These are phyloP conservation scores for Sclerotiophoma versabilis DNA, from an alignment of 2,329 filamentous ascomycete species.

Conservation along the genomic window DNA sequence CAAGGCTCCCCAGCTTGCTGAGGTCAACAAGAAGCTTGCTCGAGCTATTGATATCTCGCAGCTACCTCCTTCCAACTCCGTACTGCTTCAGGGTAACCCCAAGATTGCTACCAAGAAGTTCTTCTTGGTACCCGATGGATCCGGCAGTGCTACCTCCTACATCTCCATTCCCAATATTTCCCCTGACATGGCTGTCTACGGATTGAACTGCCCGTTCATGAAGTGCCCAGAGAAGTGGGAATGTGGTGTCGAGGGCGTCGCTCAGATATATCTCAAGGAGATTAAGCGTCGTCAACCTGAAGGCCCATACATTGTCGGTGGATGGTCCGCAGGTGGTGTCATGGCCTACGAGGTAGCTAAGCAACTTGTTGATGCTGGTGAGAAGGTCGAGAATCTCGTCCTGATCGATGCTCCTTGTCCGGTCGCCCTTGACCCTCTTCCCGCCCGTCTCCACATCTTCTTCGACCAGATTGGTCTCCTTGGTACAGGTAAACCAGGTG, in stretches of 20 bases:
- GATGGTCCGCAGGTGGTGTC: slow-evolving; percentile 64
- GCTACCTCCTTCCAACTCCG: slow-evolving; percentile 60
- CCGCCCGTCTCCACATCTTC: slow-evolving; percentile 70
- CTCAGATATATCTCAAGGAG: slow-evolving; percentile 70
- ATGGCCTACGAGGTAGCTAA: slow-evolving; percentile 61
- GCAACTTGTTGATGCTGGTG: slow-evolving; percentile 57
- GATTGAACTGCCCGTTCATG: slow-evolving; percentile 75
- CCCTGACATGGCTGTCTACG: slow-evolving; percentile 59
- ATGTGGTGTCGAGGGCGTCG: slow-evolving; percentile 70
- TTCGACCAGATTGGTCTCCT: slow-evolving; percentile 76
- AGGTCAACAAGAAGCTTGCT: slow-evolving; percentile 58
- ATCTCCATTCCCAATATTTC: slow-evolving; percentile 64
- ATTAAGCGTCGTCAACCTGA: slow-evolving; percentile 73
- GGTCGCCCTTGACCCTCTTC: slow-evolving; percentile 58
- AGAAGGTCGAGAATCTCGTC: slow-evolving; percentile 59
- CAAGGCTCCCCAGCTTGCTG: slow-evolving; percentile 51
- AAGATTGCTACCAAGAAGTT: slow-evolving; percentile 63
- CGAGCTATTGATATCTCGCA: slow-evolving; percentile 51
- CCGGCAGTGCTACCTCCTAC: slow-evolving; percentile 71
- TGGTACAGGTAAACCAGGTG: slow-evolving; percentile 65
- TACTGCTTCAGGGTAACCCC: slow-evolving; percentile 64
- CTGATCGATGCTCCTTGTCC: slow-evolving; percentile 63
- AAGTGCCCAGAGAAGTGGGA: slow-evolving; percentile 70
- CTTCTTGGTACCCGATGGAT: slow-evolving; percentile 61
- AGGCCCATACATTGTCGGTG: slow-evolving; percentile 64